Conservation (phyloP, 176 grass and related monocot species). For the Musa schizocarpa region DNA sequence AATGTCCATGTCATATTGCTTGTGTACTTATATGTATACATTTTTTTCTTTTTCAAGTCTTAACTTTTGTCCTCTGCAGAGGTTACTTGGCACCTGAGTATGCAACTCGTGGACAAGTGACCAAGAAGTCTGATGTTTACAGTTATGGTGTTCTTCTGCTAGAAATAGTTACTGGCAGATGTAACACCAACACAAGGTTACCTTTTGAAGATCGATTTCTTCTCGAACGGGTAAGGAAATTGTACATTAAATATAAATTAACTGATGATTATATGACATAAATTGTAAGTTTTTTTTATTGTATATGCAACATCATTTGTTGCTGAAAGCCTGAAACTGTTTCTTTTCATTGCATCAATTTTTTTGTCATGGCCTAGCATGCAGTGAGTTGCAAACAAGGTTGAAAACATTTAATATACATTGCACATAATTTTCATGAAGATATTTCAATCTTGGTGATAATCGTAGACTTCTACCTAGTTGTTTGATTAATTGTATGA, state of each 20-base stretch:
- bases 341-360: no score
- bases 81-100: slow-evolving; percentile 85
- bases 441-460: background rate
- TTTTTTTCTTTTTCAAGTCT: background rate
- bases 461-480: background rate
- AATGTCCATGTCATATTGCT: background rate
- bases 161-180: slow-evolving; percentile 74
- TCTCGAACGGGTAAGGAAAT: slow-evolving; percentile 57
- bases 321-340: background rate
- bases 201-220: slow-evolving; percentile 74
- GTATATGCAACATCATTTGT: background rate
- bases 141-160: slow-evolving; percentile 80
- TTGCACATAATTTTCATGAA: background rate
- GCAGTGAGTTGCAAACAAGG: no score
- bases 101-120: slow-evolving; percentile 67
- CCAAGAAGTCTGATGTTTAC: slow-evolving; percentile 79
- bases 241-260: background rate
- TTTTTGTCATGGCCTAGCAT: no score
- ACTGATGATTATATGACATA: background rate
- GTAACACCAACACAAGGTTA: slow-evolving; percentile 61
- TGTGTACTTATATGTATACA: no score
- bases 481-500: background rate
- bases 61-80: slow-evolving; percentile 18
- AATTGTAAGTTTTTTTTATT: background rate
- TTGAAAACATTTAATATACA: background rate